These are phyloP conservation scores for Peniophora sp. DNA, from an alignment of 1,284 basidiomycete genomes.

Conservation along the genomic window DNA sequence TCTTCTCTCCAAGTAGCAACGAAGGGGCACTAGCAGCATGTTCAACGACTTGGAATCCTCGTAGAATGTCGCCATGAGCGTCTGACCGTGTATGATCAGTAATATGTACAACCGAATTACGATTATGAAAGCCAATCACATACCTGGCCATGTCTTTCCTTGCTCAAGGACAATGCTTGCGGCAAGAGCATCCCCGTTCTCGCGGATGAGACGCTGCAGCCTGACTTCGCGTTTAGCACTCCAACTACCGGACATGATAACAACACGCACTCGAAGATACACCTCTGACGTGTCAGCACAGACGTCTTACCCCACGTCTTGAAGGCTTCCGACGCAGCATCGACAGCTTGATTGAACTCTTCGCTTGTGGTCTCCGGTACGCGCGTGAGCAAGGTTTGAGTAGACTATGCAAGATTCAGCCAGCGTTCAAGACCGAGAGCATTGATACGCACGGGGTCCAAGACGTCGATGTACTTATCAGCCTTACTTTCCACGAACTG, in stretches of 20 bases:
- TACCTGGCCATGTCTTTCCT: conserved; percentile 81
- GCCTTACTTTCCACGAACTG: conserved; percentile 81
- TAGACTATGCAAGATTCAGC: conserved; percentile 45
- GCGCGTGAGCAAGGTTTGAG: conserved; percentile 80
- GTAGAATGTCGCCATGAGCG: conserved; percentile 90
- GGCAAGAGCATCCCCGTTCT: conserved; percentile 72
- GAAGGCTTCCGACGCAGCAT: conserved; percentile 83
- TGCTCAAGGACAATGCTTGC: conserved; percentile 82
- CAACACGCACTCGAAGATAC: conserved; percentile 74
- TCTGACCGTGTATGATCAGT: conserved; percentile 37
- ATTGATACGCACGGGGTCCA: conserved; percentile 69
- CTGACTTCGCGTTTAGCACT: conserved; percentile 27
- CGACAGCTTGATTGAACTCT: conserved; percentile 85
- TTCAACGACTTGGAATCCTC: conserved; percentile 94
- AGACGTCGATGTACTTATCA: conserved; percentile 74
- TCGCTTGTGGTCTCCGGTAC: conserved; percentile 83
- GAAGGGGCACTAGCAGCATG: conserved; percentile 80
- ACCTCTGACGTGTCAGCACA: conserved; percentile 81
- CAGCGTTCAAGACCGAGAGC: background rate
- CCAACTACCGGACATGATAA: background rate
- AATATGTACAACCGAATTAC: too few species aligned
- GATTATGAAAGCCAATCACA: conserved; percentile 7
- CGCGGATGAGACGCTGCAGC: conserved; percentile 72
- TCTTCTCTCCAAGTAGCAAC: conserved; percentile 80
- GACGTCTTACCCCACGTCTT: conserved; percentile 86